phyloP scores from a whole-genome alignment of 495 filamentous ascomycete species.

The Penicillium lividum region DNA sequence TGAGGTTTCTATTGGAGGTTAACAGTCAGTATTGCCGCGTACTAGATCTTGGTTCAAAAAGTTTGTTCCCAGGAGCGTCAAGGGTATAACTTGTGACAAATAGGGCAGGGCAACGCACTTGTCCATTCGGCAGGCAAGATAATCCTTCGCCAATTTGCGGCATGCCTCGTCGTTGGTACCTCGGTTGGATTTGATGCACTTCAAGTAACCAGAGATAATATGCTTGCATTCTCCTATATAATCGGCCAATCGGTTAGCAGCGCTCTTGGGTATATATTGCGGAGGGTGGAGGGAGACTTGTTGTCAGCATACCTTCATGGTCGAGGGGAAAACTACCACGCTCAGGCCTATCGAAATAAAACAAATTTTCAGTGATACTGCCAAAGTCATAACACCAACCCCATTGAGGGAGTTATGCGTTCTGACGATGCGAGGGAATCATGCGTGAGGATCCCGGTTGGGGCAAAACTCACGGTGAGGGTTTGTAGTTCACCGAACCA shows the following conservation, averaged over 20 bases:
- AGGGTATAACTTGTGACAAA: not conserved
- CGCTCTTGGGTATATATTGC: not conserved
- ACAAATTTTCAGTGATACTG: not conserved
- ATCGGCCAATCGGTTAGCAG: not conserved
- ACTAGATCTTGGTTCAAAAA: not conserved
- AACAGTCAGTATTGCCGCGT: conserved; percentile 8
- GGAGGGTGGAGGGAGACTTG: not conserved
- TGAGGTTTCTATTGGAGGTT: conserved; percentile 68
- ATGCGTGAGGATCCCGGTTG: not conserved
- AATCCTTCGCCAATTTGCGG: conserved; percentile 79
- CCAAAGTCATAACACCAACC: not conserved
- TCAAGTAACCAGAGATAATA: conserved; percentile 78
- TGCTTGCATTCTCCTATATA: conserved; percentile 85
- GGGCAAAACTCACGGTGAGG: conserved; percentile 65
- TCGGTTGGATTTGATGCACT: conserved; percentile 75
- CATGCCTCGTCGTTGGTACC: conserved; percentile 87
- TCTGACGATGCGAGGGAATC: conserved; percentile 1
- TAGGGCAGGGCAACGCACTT: conserved; percentile 54
- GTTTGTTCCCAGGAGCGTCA: not conserved
- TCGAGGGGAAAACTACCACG: conserved; percentile 96
- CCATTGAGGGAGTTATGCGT: not conserved
- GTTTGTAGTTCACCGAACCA: conserved; percentile 66
- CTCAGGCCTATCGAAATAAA: conserved; percentile 64
- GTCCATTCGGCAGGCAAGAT: conserved; percentile 92
- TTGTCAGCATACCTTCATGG: conserved; percentile 68